A percentile compares a stretch with the other conserved stretches of the same genome.
phyloP scores from a whole-genome alignment of 805 yeast genomes.

The Wickerhamiella siamensis region DNA sequence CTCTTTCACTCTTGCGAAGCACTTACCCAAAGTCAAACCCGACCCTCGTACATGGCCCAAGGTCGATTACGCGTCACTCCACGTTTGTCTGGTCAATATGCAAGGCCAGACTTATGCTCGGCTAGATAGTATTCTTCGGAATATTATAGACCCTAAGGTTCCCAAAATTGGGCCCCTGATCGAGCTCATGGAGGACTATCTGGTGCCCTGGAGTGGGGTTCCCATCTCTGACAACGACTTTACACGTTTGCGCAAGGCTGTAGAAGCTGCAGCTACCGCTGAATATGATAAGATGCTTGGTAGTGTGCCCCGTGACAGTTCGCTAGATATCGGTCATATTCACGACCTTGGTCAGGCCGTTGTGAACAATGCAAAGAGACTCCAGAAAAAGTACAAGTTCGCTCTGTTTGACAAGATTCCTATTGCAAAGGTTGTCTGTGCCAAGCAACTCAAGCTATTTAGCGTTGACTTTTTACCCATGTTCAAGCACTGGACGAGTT shows the following conservation, averaged over 20 bases:
- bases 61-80: constrained; percentile 5
- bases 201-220: constrained; percentile 33
- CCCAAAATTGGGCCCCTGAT: constrained; percentile 41
- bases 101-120: constrained; percentile 18
- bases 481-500: constrained; percentile 19
- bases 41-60: constrained; percentile 9
- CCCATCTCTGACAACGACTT: constrained; percentile 34
- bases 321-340: constrained; percentile 41
- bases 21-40: neutral
- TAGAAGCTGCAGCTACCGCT: constrained; percentile 30
- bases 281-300: constrained; percentile 32
- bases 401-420: constrained; percentile 47
- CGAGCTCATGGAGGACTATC: constrained; percentile 34
- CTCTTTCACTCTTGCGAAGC: constrained; percentile 6
- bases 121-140: constrained; percentile 23
- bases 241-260: constrained; percentile 24
- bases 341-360: constrained; percentile 42
- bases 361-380: constrained; percentile 32
- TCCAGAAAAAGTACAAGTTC: constrained; percentile 45
- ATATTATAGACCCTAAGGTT: constrained; percentile 26
- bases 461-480: constrained; percentile 25
- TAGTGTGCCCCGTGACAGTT: constrained; percentile 44
- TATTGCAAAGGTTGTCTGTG: constrained; percentile 29
- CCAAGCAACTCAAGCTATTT: constrained; percentile 22
- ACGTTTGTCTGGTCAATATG: constrained; percentile 25